A percentile compares a stretch with the other conserved stretches of the same genome.
Evolutionary conservation across 495 filamentous ascomycete species (phyloP).

Genomic region (Thermochaetoides thermophila): DNA sequence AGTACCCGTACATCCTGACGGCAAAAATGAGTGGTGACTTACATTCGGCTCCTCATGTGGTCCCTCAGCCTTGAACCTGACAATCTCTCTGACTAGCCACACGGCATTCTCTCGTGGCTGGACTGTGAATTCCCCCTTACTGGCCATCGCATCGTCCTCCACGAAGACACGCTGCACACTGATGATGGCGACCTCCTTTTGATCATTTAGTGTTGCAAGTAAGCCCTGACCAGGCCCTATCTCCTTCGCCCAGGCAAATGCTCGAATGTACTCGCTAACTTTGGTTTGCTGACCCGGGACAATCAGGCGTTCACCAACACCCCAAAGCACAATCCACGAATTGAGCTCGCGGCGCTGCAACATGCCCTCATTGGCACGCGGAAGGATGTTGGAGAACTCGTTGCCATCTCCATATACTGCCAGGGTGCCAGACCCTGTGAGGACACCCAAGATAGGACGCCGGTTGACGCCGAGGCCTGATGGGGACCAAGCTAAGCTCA

Average conservation of each 20-base stretch:
- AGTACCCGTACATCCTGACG: neutral
- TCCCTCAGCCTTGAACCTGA: conserved; percentile 25
- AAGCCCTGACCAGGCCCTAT: conserved; percentile 21
- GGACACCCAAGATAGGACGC: conserved; percentile 27
- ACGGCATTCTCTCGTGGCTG: conserved; percentile 12
- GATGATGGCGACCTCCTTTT: conserved; percentile 27
- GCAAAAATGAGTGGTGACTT: conserved; percentile 5
- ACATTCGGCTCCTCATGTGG: conserved; percentile 25
- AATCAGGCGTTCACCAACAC: conserved; percentile 31
- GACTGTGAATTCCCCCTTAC: neutral
- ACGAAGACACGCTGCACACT: conserved; percentile 20
- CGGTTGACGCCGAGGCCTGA: conserved; percentile 28
- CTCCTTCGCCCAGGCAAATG: conserved; percentile 31
- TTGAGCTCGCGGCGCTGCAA: conserved; percentile 15
- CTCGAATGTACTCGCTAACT: conserved; percentile 24
- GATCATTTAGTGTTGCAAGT: conserved; percentile 29
- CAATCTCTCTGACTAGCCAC: conserved; percentile 30
- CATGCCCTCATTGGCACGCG: conserved; percentile 15
- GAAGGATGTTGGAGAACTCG: conserved; percentile 12
- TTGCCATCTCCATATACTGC: conserved; percentile 30
- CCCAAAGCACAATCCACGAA: conserved; percentile 28
- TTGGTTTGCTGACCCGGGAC: conserved; percentile 24
- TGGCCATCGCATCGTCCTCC: conserved; percentile 2
- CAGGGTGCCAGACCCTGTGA: conserved; percentile 25
- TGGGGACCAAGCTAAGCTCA: conserved; percentile 31